A percentile compares a stretch with the other conserved stretches of the same genome.
These are phyloP conservation scores for Podosphaera xanthii DNA, from an alignment of 2,329 filamentous ascomycete species.

Conservation along the genomic window DNA sequence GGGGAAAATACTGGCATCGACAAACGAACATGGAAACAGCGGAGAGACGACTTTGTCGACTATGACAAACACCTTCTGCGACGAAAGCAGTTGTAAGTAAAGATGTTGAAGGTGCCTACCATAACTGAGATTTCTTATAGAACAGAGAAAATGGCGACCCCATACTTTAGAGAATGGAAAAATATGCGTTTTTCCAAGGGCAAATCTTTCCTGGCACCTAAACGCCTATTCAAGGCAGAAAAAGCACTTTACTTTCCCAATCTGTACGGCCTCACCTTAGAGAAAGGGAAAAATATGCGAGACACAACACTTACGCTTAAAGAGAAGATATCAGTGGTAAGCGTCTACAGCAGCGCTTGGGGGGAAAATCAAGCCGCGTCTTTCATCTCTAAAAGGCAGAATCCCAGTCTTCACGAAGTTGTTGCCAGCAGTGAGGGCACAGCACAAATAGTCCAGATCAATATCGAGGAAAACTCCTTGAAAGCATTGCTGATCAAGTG, in stretches of 20 bases:
- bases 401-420: constrained; percentile 44
- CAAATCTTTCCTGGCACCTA: constrained; percentile 76
- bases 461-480: constrained; percentile 62
- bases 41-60: constrained; percentile 58
- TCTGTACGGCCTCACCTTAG: constrained; percentile 56
- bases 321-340: constrained; percentile 56
- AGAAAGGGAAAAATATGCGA: constrained; percentile 26
- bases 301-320: constrained; percentile 57
- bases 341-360: constrained; percentile 66
- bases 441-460: constrained; percentile 66
- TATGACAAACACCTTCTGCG: constrained; percentile 64
- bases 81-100: constrained; percentile 46
- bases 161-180: constrained; percentile 90
- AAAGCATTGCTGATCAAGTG: constrained; percentile 35
- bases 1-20: constrained; percentile 73
- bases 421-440: constrained; percentile 28
- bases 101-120: background rate
- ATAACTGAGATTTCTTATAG: constrained; percentile 19
- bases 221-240: constrained; percentile 62
- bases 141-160: constrained; percentile 53
- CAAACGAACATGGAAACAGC: constrained; percentile 38
- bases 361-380: constrained; percentile 56
- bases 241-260: constrained; percentile 86
- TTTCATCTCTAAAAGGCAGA: constrained; percentile 41
- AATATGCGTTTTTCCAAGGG: constrained; percentile 66